Conservation (phyloP, 345 rosid species). For the Pugionium dolabratum region DNA sequence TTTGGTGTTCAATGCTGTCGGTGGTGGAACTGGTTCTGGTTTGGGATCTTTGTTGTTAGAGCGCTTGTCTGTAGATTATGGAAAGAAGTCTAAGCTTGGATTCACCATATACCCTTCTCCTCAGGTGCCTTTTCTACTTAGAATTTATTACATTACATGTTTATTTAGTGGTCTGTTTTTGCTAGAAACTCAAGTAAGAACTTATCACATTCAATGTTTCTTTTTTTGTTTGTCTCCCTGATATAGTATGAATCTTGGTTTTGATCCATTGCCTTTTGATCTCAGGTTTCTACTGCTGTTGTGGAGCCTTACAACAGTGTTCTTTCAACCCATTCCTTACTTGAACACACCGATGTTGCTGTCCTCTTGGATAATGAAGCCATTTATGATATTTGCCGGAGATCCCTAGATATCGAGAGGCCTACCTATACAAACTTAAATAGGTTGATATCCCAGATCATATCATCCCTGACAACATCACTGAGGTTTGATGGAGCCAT, state of each 20-base stretch:
- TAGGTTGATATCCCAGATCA: conserved; percentile 68
- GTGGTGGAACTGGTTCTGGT: conserved; percentile 21
- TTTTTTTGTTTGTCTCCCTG: background rate
- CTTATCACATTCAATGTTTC: background rate
- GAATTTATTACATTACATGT: background rate
- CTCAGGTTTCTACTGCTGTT: conserved; percentile 53
- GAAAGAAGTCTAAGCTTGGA: too few relatives aligned
- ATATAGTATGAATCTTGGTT: background rate
- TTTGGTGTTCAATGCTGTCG: conserved; percentile 11
- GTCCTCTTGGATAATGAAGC: conserved; percentile 76
- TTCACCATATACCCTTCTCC: conserved; percentile 22
- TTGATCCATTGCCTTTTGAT: background rate
- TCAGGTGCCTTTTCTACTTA: conserved; percentile 41
- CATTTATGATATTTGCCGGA: conserved; percentile 62
- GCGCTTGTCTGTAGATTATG: conserved; percentile 38
- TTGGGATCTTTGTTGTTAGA: conserved; percentile 59
- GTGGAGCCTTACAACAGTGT: too few relatives aligned
- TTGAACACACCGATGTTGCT: conserved; percentile 69
- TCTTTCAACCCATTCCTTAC: conserved; percentile 48
- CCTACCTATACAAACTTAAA: conserved; percentile 67
- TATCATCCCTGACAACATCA: conserved; percentile 64
- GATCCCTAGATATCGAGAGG: conserved; percentile 65
- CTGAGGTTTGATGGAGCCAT: conserved; percentile 66
- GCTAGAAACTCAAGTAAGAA: too few relatives aligned
- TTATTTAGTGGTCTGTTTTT: background rate